phyloP scores from a whole-genome alignment of 192 early-diverging fungal species.

The Coemansia javaensis region DNA sequence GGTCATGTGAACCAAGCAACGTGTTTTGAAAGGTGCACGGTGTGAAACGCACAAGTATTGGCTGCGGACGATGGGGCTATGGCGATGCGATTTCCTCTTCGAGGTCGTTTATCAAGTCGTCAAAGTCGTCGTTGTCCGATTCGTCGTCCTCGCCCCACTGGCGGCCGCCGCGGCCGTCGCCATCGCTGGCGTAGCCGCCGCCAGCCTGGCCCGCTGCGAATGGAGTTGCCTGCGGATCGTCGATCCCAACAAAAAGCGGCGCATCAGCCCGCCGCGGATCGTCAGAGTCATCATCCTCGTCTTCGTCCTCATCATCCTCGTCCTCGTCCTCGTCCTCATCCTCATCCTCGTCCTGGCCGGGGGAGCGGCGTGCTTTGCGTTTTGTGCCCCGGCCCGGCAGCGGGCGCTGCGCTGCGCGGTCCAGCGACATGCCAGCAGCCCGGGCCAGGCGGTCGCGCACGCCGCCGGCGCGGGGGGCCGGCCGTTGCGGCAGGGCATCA shows the following conservation, averaged over 20 bases:
- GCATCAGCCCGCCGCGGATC: slow-evolving; percentile 5
- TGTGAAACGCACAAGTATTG: too few relatives aligned
- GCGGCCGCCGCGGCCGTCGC: slow-evolving; percentile 11
- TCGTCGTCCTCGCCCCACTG: slow-evolving; percentile 47
- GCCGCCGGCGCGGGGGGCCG: background rate
- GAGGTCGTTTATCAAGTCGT: slow-evolving; percentile 52
- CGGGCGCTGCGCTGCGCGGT: slow-evolving; percentile 1
- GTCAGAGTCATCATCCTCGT: slow-evolving; percentile 6
- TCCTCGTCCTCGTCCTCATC: slow-evolving; percentile 9
- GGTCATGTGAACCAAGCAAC: too few relatives aligned
- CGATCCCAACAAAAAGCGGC: slow-evolving; percentile 21
- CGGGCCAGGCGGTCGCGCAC: slow-evolving; percentile 7
- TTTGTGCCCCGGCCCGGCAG: slow-evolving; percentile 1
- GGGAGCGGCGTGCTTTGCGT: background rate
- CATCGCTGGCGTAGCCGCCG: slow-evolving; percentile 5
- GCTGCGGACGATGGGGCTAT: too few relatives aligned
- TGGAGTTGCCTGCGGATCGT: slow-evolving; percentile 4
- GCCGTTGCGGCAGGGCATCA: background rate
- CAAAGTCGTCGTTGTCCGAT: slow-evolving; percentile 39
- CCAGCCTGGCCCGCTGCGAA: slow-evolving; percentile 3
- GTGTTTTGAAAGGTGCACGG: too few relatives aligned
- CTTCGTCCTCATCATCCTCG: slow-evolving; percentile 8
- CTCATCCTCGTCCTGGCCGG: background rate
- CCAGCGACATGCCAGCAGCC: slow-evolving; percentile 5
- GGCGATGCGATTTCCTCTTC: slow-evolving; percentile 50